Evolutionary conservation across 805 yeast species (phyloP), one percentile per base, ranked within the genome.

Genomic region (Blastobotrys chiropterorum): DNA sequence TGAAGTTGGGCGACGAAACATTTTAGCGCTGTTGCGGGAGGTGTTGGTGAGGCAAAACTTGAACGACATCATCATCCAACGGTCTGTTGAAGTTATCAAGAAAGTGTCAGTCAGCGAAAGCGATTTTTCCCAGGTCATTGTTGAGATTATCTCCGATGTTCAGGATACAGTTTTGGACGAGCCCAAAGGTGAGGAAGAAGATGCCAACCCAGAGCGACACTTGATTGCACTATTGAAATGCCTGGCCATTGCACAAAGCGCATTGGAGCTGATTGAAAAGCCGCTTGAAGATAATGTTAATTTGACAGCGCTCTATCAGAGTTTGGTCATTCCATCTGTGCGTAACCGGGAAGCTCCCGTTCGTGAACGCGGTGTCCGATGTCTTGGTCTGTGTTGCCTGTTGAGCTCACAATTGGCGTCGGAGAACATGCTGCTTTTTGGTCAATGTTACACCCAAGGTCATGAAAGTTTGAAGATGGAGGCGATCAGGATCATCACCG

Each of bases 141-240:
- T 85, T n/a, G 97, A 92, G 72, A 80, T 89, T 15, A 82, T 90
- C 39, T 82, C 88, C 42, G 97, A 90, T 72, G 74, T 90, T 47
- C 79, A 88, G 64, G 97, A 90, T 65, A 75, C 75, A 30, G 64
- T 70, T 42, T 78, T 72, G 46, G 67, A 61, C 34, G 75, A 71
- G 48, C 15, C 42, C 66, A 52, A 51, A 54, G 40, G 64, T 53
- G 49, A 65, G 63, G 50, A 57, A 55, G 39, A 45, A 47, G 59
- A 50, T 15, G 50, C 22, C 16, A 22, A 47, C 7, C 48, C 42
- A 48, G 47, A 30, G 65, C 26, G 62, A 66, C 17, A 68, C 17
- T 49, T 64, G 49, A 67, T 69, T 8, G 57, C 62, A 15, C 52
- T 55, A 7, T 63, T 79, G 3, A 83, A 83, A 47, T 85, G 95